phyloP scores from a whole-genome alignment of 129 eudicot genomes.

The Escallonia rubra region DNA sequence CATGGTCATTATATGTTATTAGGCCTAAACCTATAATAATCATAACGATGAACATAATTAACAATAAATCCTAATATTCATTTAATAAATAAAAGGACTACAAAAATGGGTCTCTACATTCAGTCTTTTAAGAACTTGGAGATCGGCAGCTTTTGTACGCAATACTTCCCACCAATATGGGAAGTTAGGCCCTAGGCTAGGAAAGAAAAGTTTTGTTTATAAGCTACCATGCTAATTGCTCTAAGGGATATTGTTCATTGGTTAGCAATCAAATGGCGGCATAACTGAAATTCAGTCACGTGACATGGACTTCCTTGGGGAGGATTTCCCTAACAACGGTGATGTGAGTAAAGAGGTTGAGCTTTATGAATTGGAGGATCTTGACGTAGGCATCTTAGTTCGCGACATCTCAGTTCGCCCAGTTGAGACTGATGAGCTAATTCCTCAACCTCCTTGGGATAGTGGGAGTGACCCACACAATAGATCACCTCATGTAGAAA shows the following conservation, averaged over 20 bases:
- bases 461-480: neutral
- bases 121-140: neutral
- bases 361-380: neutral
- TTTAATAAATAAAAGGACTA: too few species aligned
- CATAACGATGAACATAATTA: too few species aligned
- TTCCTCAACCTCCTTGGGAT: neutral
- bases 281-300: neutral
- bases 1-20: too few species aligned
- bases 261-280: neutral
- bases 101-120: too few species aligned
- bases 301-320: neutral
- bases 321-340: neutral
- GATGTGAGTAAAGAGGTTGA: neutral
- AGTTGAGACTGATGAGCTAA: neutral
- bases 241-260: neutral
- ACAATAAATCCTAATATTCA: too few species aligned
- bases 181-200: constrained; percentile 1
- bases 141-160: constrained; percentile 2
- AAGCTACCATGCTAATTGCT: neutral
- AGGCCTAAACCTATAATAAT: too few species aligned
- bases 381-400: neutral
- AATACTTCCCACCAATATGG: neutral
- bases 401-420: neutral
- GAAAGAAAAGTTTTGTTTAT: neutral
- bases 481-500: neutral